These are phyloP conservation scores for Groenewaldozyma sp. DNA, from an alignment of 1,139 yeast species.

Conservation along the genomic window DNA sequence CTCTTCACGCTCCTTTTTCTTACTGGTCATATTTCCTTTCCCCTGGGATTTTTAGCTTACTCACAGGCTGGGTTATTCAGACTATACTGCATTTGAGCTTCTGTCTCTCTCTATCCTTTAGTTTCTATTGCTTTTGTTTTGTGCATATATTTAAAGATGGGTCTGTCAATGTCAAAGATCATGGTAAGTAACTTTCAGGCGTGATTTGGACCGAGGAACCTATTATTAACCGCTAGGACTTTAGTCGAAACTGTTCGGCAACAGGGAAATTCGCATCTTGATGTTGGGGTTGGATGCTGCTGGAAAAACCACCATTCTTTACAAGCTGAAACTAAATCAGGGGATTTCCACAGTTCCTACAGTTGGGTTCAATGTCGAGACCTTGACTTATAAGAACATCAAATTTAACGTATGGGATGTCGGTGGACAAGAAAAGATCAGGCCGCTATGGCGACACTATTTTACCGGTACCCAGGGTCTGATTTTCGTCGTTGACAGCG, in stretches of 20 bases:
- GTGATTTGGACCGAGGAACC: slow-evolving; percentile 1
- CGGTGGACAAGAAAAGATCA: slow-evolving; percentile 87
- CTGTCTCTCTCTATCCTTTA: background rate
- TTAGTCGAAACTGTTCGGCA: slow-evolving; percentile 41
- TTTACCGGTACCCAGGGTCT: slow-evolving; percentile 92
- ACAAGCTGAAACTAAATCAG: slow-evolving; percentile 64
- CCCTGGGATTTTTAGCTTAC: too few relatives aligned
- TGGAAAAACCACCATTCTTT: slow-evolving; percentile 75
- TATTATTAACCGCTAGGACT: slow-evolving; percentile 1
- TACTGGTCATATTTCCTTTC: too few relatives aligned
- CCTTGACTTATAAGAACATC: slow-evolving; percentile 78
- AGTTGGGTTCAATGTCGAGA: slow-evolving; percentile 91
- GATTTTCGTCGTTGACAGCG: slow-evolving; percentile 81
- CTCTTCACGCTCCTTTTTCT: background rate
- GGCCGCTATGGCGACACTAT: slow-evolving; percentile 93
- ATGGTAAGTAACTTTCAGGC: slow-evolving; percentile 27
- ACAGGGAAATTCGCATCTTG: slow-evolving; percentile 42
- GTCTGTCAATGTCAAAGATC: slow-evolving; percentile 40
- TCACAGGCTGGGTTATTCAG: too few relatives aligned
- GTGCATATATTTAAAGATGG: slow-evolving; percentile 29
- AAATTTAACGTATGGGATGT: slow-evolving; percentile 96
- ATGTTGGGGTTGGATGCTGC: slow-evolving; percentile 93
- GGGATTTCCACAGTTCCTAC: slow-evolving; percentile 83
- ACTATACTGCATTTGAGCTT: too few relatives aligned
- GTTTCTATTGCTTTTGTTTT: background rate